Conservation (phyloP, 176 grass and related monocot genomes). For the Echinochloa phyllopogon region DNA sequence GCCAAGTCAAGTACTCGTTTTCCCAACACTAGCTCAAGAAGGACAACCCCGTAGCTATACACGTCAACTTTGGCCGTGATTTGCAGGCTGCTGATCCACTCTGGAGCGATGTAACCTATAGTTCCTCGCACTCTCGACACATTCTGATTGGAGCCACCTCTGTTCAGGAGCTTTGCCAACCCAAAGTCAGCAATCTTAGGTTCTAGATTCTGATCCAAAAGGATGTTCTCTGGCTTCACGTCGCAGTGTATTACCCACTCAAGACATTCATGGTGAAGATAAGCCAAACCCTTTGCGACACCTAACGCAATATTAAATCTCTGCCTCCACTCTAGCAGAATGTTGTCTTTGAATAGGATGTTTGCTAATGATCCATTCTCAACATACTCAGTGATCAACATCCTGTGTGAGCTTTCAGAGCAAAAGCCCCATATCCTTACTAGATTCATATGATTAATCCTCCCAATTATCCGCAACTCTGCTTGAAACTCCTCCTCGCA, state of each 20-base stretch:
- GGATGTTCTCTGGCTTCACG: slow-evolving; percentile 33
- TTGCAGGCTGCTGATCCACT: slow-evolving; percentile 10
- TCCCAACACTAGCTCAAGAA: slow-evolving; percentile 7
- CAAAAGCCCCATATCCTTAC: slow-evolving; percentile 33
- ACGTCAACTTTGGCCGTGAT: neutral
- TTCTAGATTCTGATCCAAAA: slow-evolving; percentile 7
- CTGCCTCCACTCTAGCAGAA: slow-evolving; percentile 20
- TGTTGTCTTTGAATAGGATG: slow-evolving; percentile 15
- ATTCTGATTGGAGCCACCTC: neutral
- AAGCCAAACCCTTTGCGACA: slow-evolving; percentile 22
- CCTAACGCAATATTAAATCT: slow-evolving; percentile 7
- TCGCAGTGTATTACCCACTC: slow-evolving; percentile 35
- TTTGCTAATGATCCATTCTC: slow-evolving; percentile 27
- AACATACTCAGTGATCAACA: slow-evolving; percentile 19
- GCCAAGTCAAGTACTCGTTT: neutral
- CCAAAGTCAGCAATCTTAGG: neutral
- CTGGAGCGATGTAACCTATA: slow-evolving; percentile 4
- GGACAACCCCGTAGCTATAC: slow-evolving; percentile 9
- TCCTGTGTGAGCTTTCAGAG: slow-evolving; percentile 14
- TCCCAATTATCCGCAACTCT: slow-evolving; percentile 15
- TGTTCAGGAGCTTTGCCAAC: neutral
- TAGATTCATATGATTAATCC: slow-evolving; percentile 36
- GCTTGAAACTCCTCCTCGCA: slow-evolving; percentile 27
- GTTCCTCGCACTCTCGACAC: neutral
- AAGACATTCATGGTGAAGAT: slow-evolving; percentile 34